These are phyloP conservation scores for Lactarius deliciosus DNA, from an alignment of 768 basidiomycete species.

Conservation along the genomic window DNA sequence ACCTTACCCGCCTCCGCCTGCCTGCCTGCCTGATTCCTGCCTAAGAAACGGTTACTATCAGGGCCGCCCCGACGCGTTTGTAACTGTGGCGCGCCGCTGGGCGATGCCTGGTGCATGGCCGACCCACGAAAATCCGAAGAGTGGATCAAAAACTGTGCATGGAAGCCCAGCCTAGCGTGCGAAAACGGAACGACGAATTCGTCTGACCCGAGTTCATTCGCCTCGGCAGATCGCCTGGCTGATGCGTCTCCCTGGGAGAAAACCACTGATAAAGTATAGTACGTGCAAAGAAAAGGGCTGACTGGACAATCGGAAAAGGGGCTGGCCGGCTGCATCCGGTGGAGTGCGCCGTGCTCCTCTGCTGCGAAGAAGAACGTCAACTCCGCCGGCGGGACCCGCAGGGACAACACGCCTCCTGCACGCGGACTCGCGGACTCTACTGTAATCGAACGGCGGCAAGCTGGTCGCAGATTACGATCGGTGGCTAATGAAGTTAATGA, in stretches of 20 bases:
- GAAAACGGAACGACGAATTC: not conserved
- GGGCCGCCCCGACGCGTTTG: slow-evolving; percentile 1
- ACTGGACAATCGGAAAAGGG: no score
- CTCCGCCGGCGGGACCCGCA: not conserved
- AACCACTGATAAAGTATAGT: no score
- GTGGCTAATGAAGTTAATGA: slow-evolving; percentile 8
- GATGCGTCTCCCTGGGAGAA: not conserved
- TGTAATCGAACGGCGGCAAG: not conserved
- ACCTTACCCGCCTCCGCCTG: slow-evolving; percentile 13
- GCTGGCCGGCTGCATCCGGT: not conserved
- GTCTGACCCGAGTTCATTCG: not conserved
- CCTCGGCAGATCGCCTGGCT: no score
- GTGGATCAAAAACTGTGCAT: not conserved
- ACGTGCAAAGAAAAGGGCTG: no score
- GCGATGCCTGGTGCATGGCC: not conserved
- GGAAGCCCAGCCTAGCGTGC: not conserved
- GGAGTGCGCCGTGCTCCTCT: not conserved
- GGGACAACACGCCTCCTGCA: not conserved
- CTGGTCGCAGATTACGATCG: slow-evolving; percentile 25
- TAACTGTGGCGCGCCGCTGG: not conserved
- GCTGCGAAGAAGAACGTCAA: not conserved
- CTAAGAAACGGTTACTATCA: not conserved
- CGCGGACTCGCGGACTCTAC: not conserved
- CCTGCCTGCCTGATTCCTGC: not conserved
- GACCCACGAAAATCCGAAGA: not conserved